phyloP scores from a whole-genome alignment of 2,329 filamentous ascomycete species.

The Macrophomina tecta region DNA sequence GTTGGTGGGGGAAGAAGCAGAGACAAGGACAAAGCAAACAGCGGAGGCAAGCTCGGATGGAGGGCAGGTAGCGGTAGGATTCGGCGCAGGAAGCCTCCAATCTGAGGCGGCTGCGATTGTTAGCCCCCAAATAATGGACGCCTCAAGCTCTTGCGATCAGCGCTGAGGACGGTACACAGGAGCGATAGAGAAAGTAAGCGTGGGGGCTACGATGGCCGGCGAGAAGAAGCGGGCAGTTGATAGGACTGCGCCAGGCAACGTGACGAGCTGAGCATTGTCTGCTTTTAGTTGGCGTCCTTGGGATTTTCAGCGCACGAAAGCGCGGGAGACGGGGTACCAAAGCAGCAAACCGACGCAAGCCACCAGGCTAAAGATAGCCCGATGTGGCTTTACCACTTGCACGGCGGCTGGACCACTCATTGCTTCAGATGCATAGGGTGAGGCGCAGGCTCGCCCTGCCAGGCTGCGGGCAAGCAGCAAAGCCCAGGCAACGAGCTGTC shows the following conservation, averaged over 20 bases:
- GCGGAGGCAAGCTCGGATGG: not conserved
- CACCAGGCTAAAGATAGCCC: conserved; percentile 13
- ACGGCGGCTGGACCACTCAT: not conserved
- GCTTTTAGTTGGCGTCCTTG: too few relatives aligned
- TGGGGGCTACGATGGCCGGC: conserved; percentile 9
- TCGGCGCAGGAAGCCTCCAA: conserved; percentile 20
- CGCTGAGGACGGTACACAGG: not conserved
- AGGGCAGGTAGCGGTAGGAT: conserved; percentile 11
- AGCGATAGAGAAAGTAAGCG: not conserved
- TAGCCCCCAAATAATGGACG: conserved; percentile 4
- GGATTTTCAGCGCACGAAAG: too few relatives aligned
- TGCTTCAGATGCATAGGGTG: not conserved
- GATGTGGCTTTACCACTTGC: conserved; percentile 3
- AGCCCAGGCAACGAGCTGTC: not conserved
- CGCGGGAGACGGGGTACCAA: not conserved
- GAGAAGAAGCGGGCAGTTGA: not conserved
- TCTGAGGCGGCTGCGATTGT: not conserved
- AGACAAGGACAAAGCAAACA: not conserved
- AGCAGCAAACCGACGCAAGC: conserved; percentile 2
- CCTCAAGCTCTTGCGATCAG: conserved; percentile 10
- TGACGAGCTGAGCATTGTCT: not conserved
- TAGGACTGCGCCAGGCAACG: too few relatives aligned
- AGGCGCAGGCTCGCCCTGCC: not conserved
- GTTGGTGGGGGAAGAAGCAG: not conserved
- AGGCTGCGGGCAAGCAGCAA: not conserved